phyloP scores from a whole-genome alignment of 2,329 filamentous ascomycete species.

The Leptographium flavum region DNA sequence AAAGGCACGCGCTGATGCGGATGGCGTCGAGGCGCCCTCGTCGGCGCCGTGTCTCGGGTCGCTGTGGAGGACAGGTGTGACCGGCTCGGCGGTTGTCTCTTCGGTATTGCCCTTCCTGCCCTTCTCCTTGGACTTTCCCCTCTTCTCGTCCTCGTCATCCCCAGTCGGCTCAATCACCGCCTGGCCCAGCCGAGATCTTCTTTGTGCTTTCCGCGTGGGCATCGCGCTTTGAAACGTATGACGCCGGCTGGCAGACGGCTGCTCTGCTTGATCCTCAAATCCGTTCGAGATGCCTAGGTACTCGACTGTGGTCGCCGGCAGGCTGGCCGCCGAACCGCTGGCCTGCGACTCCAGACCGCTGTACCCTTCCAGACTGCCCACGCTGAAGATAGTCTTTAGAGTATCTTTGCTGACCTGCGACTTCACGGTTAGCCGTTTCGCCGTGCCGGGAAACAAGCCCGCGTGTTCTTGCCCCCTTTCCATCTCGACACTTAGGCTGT shows the following conservation, averaged over 20 bases:
- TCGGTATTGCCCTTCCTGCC: background rate
- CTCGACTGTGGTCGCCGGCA: background rate
- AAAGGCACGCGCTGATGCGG: background rate
- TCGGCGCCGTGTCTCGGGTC: background rate
- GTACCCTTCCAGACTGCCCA: slow-evolving; percentile 26
- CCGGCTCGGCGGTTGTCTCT: background rate
- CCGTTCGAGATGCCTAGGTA: background rate
- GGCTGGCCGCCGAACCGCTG: background rate
- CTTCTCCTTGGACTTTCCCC: background rate
- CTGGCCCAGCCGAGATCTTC: no score
- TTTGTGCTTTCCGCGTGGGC: background rate
- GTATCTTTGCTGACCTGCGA: slow-evolving; percentile 31
- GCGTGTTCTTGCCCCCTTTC: slow-evolving; percentile 16
- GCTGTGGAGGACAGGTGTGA: no score
- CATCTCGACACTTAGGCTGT: slow-evolving; percentile 10
- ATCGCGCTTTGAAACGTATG: slow-evolving; percentile 14
- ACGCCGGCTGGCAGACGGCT: slow-evolving; percentile 10
- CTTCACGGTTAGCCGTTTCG: slow-evolving; percentile 23
- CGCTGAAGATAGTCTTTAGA: slow-evolving; percentile 34
- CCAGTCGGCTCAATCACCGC: no score
- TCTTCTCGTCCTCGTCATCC: background rate
- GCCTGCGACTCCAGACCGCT: slow-evolving; percentile 8
- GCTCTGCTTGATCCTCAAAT: background rate
- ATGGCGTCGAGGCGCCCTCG: background rate
- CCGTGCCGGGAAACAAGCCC: slow-evolving; percentile 19